Evolutionary conservation across 2,329 filamentous ascomycete genomes (phyloP), one percentile per base, ranked within the genome.

Genomic region (Aspergillus hortae): DNA sequence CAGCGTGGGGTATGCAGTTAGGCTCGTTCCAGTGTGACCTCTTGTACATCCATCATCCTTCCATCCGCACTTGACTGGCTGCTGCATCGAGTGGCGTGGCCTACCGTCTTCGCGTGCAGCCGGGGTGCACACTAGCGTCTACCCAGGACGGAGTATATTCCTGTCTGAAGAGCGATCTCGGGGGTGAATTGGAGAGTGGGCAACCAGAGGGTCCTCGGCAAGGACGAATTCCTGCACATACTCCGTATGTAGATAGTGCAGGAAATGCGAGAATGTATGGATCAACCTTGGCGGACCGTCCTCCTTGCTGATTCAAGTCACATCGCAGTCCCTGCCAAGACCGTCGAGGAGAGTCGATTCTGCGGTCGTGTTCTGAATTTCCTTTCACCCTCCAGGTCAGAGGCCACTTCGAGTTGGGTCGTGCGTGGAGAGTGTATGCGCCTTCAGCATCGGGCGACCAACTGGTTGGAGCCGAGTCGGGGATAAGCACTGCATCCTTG

Each of bases 401-500:
- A 38, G 35, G 35, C 35, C n/a, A 38, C 27, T 11, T 30, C 27
- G 27, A 30, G 27, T 30, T n/a, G 35, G 35, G 35, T 17, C 35
- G 35, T 38, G 35, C 35, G 14, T n/a, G 35, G 12, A 38, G 23
- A 11, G 23, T 23, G 19, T 36, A 42, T 49, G 38, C 44, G 30
- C 17, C 30, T 44, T 44, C 43, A 50, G 47, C 23, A 35, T 35
- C 44, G 35, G 32, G 42, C 47, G 52, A 56, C 54, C 52, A 54
- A 49, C 52, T 46, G 49, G 33, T 54, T 58, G 41, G 47, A 53
- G 53, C 54, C 47, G 56, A 51, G 49, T 56, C 48, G 52, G 54
- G 58, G 58, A 61, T 65, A 67, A 65, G 64, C 65, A 67, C 57
- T 59, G 56, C 47, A 66, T 61, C 58, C 56, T 59, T n/a, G n/a